Evolutionary conservation across 2,329 filamentous ascomycete species (phyloP), one percentile per base, ranked within the genome.

Genomic region (Thielaviopsis punctulata): DNA sequence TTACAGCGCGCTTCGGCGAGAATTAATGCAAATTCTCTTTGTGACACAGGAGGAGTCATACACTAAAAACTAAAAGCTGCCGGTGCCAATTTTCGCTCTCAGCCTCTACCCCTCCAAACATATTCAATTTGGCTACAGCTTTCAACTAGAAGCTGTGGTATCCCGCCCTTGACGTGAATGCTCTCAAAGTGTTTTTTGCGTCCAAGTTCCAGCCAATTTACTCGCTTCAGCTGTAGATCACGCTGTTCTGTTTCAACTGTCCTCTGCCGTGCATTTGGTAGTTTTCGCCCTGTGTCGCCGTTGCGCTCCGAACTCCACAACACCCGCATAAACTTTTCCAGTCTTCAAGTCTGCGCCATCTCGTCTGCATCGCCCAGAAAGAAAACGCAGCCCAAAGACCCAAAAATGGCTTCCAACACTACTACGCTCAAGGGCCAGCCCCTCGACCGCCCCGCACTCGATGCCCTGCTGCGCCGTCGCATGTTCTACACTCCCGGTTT

Each of bases 401-500:
- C 36, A 9, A 63, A 62, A 49, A 77, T 76, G 73, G 66, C 70
- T 48, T 66, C 72, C 54, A 65, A 69, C 53, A 72, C 73, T 30
- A 92, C 85, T 59, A 94, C 88, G 55, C 80, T 87, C 64, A 89
- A 84, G 69, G 92, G 90, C 61, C 82, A 95, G 73, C 80, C 86
- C 68, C 82, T 98, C 61, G 88, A 96, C 68, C 81, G 87, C 62
- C 71, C 75, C 55, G 72, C 78, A 53, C 79, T 96, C 63, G 92
- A 96, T 64, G 84, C 81, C 56, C 78, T 96, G 63, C 80, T 96
- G 61, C 81, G 84, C 59, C 84, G 89, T 59, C 84, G 88, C 66
- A 74, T 90, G 70, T 96, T 96, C 74, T 94, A 92, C 70, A 95
- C 89, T 57, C 89, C 89, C 51, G 82, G 88, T 52, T 96, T 95